Conservation (phyloP, 225 moss, liverwort and hornwort genomes). For the Physcomitrellopsis africana region DNA sequence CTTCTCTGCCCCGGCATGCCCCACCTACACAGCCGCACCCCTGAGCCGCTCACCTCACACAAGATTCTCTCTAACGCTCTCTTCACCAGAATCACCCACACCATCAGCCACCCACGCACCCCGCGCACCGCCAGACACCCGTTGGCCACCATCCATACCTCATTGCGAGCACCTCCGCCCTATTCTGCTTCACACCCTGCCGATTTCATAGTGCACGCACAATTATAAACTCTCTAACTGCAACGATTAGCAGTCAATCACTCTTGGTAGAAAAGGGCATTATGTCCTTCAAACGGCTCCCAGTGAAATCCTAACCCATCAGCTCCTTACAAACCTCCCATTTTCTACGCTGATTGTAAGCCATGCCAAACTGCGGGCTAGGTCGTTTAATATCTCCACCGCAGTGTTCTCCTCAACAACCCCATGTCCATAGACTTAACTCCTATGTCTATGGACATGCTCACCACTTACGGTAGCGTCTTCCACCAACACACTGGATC, state of each 20-base stretch:
- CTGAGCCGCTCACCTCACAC: slow-evolving; percentile 46
- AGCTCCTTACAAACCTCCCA: background rate
- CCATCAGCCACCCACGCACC: slow-evolving; percentile 55
- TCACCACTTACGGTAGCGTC: background rate
- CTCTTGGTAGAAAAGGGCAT: slow-evolving; percentile 5
- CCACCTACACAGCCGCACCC: slow-evolving; percentile 44
- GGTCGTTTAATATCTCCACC: slow-evolving; percentile 17
- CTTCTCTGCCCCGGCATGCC: slow-evolving; percentile 59
- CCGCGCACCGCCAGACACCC: slow-evolving; percentile 53
- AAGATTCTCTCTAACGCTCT: slow-evolving; percentile 50
- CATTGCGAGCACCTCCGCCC: slow-evolving; percentile 41
- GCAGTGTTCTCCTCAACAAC: slow-evolving; percentile 10
- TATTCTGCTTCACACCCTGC: background rate
- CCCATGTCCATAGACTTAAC: background rate
- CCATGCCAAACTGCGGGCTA: background rate
- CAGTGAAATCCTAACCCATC: background rate
- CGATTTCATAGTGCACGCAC: slow-evolving; percentile 4
- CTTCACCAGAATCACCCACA: slow-evolving; percentile 54
- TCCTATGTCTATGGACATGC: slow-evolving; percentile 27
- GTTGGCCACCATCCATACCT: slow-evolving; percentile 61
- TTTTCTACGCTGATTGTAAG: background rate
- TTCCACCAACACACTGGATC: slow-evolving; percentile 26
- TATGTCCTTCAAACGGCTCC: background rate
- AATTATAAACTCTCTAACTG: background rate
- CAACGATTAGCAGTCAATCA: background rate